These are phyloP conservation scores for Akanthomyces dipterigenus DNA, from an alignment of 2,329 filamentous ascomycete species.

Conservation along the genomic window DNA sequence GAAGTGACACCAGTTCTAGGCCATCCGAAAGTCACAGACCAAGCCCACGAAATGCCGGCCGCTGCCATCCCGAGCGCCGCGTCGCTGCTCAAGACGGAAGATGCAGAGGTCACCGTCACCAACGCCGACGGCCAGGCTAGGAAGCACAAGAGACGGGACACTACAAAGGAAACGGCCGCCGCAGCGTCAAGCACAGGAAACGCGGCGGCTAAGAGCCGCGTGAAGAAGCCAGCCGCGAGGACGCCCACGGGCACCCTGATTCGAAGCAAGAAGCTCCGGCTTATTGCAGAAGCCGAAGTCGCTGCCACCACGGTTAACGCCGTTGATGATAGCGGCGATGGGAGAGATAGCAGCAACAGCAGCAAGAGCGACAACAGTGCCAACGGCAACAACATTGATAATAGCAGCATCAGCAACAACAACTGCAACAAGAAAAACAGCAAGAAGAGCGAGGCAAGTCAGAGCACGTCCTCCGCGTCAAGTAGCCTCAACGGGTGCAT, in stretches of 20 bases:
- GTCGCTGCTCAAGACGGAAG: too few relatives aligned
- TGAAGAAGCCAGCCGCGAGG: neutral
- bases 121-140: too few relatives aligned
- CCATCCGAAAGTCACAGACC: too few relatives aligned
- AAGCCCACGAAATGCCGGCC: too few relatives aligned
- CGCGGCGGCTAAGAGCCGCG: neutral
- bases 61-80: too few relatives aligned
- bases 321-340: too few relatives aligned
- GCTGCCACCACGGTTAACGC: neutral
- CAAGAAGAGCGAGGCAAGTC: neutral
- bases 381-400: neutral
- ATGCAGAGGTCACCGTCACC: too few relatives aligned
- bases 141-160: too few relatives aligned
- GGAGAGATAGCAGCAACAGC: too few relatives aligned
- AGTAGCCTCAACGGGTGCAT: neutral
- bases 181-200: neutral
- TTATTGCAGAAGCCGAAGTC: neutral
- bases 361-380: neutral
- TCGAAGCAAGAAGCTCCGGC: neutral
- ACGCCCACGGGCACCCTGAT: neutral
- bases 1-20: too few relatives aligned
- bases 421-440: neutral
- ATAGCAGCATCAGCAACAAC: neutral
- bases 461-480: neutral
- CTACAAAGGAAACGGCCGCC: too few relatives aligned